phyloP scores from a whole-genome alignment of 2,329 filamentous ascomycete genomes.

The Alternaria sp. region DNA sequence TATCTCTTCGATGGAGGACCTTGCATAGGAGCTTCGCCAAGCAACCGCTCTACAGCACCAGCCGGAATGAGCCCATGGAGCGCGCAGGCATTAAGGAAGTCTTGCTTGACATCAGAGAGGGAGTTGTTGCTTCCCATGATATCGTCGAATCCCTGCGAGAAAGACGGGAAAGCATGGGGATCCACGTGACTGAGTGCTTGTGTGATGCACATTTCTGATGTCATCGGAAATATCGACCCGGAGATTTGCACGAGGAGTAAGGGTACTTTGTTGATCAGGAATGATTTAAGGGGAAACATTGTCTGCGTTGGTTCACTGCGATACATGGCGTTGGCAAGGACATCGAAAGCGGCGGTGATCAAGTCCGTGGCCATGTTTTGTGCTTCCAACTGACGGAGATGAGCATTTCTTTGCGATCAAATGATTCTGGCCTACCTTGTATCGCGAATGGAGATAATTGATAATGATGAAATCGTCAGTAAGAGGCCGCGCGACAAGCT shows the following conservation, averaged over 20 bases:
- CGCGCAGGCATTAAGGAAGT: constrained; percentile 90
- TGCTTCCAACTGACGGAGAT: constrained; percentile 68
- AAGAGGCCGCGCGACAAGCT: constrained; percentile 82
- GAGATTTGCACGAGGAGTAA: constrained; percentile 65
- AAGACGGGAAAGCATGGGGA: constrained; percentile 66
- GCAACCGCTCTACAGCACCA: constrained; percentile 75
- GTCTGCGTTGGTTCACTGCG: constrained; percentile 65
- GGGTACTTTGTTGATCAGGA: constrained; percentile 78
- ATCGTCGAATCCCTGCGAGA: constrained; percentile 69
- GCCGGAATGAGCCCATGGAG: constrained; percentile 84
- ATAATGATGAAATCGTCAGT: constrained; percentile 82
- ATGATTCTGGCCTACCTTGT: constrained; percentile 63
- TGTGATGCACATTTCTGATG: constrained; percentile 68
- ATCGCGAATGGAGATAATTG: constrained; percentile 82
- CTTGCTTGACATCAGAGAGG: constrained; percentile 71
- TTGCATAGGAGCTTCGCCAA: constrained; percentile 85
- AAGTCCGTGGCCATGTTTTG: constrained; percentile 81
- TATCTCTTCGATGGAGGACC: constrained; percentile 77
- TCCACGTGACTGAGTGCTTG: constrained; percentile 70
- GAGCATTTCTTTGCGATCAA: constrained; percentile 25
- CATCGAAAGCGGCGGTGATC: constrained; percentile 86
- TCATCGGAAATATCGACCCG: constrained; percentile 64
- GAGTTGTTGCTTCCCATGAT: constrained; percentile 61
- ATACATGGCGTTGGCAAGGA: constrained; percentile 85
- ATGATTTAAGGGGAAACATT: constrained; percentile 80